These are phyloP conservation scores for Volvox carteri DNA, from an alignment of 163 green algal species.

Conservation along the genomic window DNA sequence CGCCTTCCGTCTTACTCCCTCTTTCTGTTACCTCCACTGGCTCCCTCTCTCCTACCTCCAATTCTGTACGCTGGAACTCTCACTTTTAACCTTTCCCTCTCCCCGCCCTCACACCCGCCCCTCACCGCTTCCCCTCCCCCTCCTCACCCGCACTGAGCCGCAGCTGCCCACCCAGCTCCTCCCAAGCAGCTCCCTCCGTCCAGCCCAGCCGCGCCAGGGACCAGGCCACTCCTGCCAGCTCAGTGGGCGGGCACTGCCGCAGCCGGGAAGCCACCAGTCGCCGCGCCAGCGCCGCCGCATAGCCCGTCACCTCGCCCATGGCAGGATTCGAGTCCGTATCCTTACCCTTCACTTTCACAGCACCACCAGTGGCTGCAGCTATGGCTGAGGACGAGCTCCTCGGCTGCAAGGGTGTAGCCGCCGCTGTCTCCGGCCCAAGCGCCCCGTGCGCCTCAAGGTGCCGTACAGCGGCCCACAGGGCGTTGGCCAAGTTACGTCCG, in stretches of 20 bases:
- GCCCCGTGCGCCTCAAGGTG: background rate
- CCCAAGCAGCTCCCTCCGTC: background rate
- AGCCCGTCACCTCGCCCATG: background rate
- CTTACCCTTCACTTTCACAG: background rate
- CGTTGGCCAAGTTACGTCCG: constrained; percentile 23
- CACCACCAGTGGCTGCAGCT: background rate
- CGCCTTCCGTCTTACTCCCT: no score
- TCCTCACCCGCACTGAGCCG: constrained; percentile 8
- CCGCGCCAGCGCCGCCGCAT: background rate
- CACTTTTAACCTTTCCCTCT: no score
- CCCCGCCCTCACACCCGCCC: no score
- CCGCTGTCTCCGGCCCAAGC: background rate
- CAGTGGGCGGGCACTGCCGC: constrained; percentile 12
- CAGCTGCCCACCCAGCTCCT: background rate
- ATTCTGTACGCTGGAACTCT: no score
- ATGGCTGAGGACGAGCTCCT: no score
- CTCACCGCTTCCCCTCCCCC: no score
- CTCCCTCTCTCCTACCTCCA: no score
- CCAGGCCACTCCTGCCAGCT: constrained; percentile 25
- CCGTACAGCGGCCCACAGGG: constrained; percentile 20
- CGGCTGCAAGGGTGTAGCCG: no score
- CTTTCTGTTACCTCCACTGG: no score
- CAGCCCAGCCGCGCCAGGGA: constrained; percentile 24
- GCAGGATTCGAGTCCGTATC: background rate
- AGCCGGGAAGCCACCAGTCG: constrained; percentile 27